These are phyloP conservation scores for Penicillium expansum DNA, from an alignment of 2,329 filamentous ascomycete genomes.

Conservation along the genomic window DNA sequence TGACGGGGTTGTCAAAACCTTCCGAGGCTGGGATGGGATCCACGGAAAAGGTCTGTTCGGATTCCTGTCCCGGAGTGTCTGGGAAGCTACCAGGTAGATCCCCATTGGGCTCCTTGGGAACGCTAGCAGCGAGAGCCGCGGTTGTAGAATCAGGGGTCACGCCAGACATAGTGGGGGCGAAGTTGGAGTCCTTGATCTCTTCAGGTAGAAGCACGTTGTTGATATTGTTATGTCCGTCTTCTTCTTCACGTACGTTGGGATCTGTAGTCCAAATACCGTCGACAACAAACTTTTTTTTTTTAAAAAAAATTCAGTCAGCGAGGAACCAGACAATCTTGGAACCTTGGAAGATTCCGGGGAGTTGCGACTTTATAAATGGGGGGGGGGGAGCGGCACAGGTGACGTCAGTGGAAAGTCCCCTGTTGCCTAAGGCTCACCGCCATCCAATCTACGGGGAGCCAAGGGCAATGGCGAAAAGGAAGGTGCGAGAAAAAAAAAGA, in stretches of 20 bases:
- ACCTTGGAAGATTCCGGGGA: background rate
- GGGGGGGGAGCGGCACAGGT: constrained; percentile 15
- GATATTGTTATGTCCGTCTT: constrained; percentile 76
- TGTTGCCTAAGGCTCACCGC: constrained; percentile 24
- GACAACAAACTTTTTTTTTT: constrained; percentile 73
- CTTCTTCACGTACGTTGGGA: constrained; percentile 74
- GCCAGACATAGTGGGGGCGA: constrained; percentile 52
- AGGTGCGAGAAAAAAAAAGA: background rate
- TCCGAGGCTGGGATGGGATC: constrained; percentile 59
- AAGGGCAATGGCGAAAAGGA: background rate
- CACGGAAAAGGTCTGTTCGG: constrained; percentile 45
- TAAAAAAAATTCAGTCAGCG: constrained; percentile 4
- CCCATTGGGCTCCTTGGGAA: constrained; percentile 56
- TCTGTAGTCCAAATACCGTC: constrained; percentile 89
- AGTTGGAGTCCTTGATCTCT: constrained; percentile 53
- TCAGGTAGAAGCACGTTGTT: constrained; percentile 87
- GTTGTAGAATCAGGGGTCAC: constrained; percentile 70
- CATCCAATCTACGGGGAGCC: constrained; percentile 9
- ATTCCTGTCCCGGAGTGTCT: constrained; percentile 61
- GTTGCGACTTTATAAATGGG: constrained; percentile 18
- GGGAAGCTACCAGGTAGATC: constrained; percentile 67
- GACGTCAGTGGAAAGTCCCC: constrained; percentile 21
- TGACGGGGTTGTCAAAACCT: constrained; percentile 72
- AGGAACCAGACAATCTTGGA: background rate
- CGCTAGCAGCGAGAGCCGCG: constrained; percentile 54